These are phyloP conservation scores for Naegleria gruberi DNA, from an alignment of 208 protist species.

Conservation along the genomic window DNA sequence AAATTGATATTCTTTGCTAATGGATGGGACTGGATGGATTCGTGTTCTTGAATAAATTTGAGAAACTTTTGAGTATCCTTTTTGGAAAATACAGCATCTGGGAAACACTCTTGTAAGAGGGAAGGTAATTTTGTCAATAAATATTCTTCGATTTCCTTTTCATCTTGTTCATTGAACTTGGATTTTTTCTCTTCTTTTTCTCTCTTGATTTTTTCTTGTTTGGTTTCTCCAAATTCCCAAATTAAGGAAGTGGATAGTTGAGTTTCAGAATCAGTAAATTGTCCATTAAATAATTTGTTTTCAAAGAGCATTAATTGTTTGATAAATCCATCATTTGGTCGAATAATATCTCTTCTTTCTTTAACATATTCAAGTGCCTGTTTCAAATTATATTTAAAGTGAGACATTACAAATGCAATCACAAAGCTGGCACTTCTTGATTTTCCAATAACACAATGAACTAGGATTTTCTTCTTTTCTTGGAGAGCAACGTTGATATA, in stretches of 20 bases:
- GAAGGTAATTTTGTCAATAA: not conserved
- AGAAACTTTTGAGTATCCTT: not conserved
- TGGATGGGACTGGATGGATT: not conserved
- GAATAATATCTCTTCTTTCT: constrained; percentile 11
- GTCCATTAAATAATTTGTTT: not conserved
- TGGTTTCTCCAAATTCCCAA: not conserved
- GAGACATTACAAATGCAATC: not conserved
- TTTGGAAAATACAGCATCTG: not conserved
- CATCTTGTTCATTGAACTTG: not conserved
- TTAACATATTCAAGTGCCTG: not conserved
- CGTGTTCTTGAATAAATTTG: not conserved
- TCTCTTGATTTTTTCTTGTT: not conserved
- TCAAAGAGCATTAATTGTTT: not conserved
- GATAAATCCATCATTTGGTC: constrained; percentile 22
- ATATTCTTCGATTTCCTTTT: not conserved
- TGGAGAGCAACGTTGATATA: not conserved
- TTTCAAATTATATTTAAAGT: not conserved
- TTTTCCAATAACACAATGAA: constrained; percentile 15
- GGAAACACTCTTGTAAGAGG: not conserved
- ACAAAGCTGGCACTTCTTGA: constrained; percentile 15
- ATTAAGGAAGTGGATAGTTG: not conserved
- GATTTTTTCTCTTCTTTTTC: not conserved
- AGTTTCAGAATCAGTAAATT: not conserved
- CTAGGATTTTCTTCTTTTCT: not conserved
- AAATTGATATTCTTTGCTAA: not conserved